Base-by-base conservation (phyloP, 2,329 filamentous ascomycete genomes). In the Knufia fluminis region DNA sequence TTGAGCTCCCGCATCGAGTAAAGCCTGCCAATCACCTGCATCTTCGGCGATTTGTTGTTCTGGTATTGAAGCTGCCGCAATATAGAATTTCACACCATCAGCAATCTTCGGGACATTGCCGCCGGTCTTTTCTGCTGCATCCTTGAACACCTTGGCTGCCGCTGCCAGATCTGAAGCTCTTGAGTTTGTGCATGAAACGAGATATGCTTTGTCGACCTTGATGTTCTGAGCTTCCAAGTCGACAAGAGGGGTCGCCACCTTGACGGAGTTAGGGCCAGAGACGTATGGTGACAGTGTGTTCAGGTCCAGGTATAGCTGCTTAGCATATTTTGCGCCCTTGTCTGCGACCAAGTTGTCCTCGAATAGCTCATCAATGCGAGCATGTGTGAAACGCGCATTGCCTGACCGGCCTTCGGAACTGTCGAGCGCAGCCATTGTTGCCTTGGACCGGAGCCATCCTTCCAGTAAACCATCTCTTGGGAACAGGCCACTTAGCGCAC, bases 101-200 rank as follows among this genome's bases (percentile, higher is more conserved):
- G 86, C 82, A 51, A 95, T 76, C 68, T 84, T 87, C 17, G 86
- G 76, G 4, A 79, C 68, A 49, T 75, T 71, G 12, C 81, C 85
- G 20, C 72, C 72, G 49, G 79, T 77, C 41, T 71, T 71, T 46
- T 69, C 65, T 0, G 83, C 79, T 1, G 86, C 87, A 33, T 91
- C 84, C 49, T 79, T 80, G 75, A 97, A 94, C 1, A 97, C 90
- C 40, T 77, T 78, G 1, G 89, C 90, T 1, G 91, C 91, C 0
- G 85, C 82, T 0, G 80, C 81, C 12, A 97, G 73, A 64, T 97
- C 91, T 0, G 86, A 89, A 8, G 81, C 78, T 44, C 91, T 76
- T 0, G 80, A 83, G 68, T 96, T 96, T 4, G 91, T 97, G 72
- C 91, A 97, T 0, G 83, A 89, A 0, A 96, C 83, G 0, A 96